Evolutionary conservation across 257 asterid genomes (phyloP).

Genomic region (Solanum bukasovii): DNA sequence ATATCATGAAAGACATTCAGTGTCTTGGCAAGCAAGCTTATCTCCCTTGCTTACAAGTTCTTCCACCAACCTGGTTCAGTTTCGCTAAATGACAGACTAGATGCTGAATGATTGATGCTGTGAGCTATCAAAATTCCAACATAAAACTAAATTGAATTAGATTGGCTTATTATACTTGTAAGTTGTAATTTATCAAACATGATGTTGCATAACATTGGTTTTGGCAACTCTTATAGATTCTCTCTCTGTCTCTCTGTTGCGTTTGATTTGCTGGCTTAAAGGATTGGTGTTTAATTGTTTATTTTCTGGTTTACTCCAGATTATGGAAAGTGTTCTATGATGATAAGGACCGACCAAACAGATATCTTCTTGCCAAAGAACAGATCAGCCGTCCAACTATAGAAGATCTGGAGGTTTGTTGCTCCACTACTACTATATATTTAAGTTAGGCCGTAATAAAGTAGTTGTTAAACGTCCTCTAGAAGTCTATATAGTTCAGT

Average conservation of each 20-base stretch:
- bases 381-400: conserved; percentile 66
- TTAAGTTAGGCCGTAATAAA: not conserved
- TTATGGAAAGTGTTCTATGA: conserved; percentile 93
- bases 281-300: not conserved
- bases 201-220: not conserved
- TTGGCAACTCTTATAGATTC: not conserved
- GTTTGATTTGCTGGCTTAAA: not conserved
- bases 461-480: not conserved
- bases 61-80: not conserved
- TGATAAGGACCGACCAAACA: conserved; percentile 76
- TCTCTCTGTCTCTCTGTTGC: not conserved
- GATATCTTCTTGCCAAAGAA: conserved; percentile 84
- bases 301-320: conserved; percentile 19
- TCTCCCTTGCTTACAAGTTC: not conserved
- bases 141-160: not conserved
- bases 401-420: conserved; percentile 85
- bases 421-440: not conserved
- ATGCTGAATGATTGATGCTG: not conserved
- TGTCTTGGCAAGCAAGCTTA: not conserved
- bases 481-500: not conserved
- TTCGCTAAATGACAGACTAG: not conserved
- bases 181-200: not conserved
- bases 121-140: not conserved
- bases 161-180: not conserved
- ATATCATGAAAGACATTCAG: not conserved